Percentiles rank a stretch among this genome's conserved stretches.
phyloP scores from a whole-genome alignment of 306 rosid genomes.

The Casuarina glauca region DNA sequence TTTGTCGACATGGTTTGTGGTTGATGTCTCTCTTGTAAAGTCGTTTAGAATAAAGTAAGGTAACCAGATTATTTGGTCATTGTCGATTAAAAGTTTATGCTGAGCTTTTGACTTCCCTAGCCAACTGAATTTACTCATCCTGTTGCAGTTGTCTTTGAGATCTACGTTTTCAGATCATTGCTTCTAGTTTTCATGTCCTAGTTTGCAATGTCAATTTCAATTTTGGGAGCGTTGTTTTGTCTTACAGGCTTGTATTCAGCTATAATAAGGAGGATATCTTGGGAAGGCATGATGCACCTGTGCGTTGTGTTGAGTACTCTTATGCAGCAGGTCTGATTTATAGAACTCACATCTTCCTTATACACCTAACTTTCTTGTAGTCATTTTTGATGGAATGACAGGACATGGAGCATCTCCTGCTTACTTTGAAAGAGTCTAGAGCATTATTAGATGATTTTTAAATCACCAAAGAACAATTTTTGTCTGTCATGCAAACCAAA shows the following conservation, averaged over 20 bases:
- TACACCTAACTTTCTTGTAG: background rate
- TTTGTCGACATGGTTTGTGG: too few relatives aligned
- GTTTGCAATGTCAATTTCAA: background rate
- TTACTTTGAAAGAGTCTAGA: too few relatives aligned
- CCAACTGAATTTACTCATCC: background rate
- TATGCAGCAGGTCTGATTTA: slow-evolving; percentile 68
- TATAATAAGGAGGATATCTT: slow-evolving; percentile 78
- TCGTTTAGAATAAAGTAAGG: background rate
- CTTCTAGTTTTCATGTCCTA: background rate
- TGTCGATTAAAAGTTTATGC: background rate
- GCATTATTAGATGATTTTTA: too few relatives aligned
- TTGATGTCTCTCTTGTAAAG: background rate
- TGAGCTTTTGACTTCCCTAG: background rate
- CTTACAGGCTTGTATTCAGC: slow-evolving; percentile 65
- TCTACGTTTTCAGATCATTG: background rate
- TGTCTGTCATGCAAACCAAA: too few relatives aligned
- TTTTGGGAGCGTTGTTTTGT: background rate
- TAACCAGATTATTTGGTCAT: background rate
- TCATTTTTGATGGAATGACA: background rate
- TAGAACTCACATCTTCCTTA: background rate
- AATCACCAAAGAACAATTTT: too few relatives aligned
- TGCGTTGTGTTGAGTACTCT: slow-evolving; percentile 92
- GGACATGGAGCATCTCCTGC: background rate
- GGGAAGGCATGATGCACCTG: slow-evolving; percentile 87
- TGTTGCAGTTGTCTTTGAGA: background rate